A percentile compares a stretch with the other conserved stretches of the same genome.
Conservation (phyloP, 805 yeast genomes). For the Cyberlindnera sargentensis region DNA sequence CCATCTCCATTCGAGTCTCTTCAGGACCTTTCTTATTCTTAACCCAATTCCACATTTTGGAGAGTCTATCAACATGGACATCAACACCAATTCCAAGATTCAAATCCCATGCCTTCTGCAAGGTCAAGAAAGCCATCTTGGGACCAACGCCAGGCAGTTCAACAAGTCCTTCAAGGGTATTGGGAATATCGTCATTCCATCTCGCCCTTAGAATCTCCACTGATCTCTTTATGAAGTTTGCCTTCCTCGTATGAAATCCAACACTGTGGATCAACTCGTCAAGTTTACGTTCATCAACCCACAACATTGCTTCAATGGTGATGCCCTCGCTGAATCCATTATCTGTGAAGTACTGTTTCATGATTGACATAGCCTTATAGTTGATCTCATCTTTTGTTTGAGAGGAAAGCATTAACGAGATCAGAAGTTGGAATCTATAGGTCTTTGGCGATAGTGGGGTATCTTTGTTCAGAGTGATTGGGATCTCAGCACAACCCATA, state of each 20-base stretch:
- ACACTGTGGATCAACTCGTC: constrained; percentile 69
- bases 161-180: constrained; percentile 54
- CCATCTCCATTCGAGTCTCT: constrained; percentile 57
- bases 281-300: constrained; percentile 45
- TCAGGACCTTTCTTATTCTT: constrained; percentile 58
- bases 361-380: constrained; percentile 56
- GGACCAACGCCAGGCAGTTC: constrained; percentile 91
- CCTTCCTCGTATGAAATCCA: constrained; percentile 82
- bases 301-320: constrained; percentile 45
- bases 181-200: constrained; percentile 66
- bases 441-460: constrained; percentile 27
- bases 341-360: constrained; percentile 42
- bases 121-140: constrained; percentile 80
- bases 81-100: constrained; percentile 90
- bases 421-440: constrained; percentile 64
- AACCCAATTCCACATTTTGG: constrained; percentile 80
- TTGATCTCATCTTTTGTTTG: constrained; percentile 91
- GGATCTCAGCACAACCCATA: constrained; percentile 72
- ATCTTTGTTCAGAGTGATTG: constrained; percentile 30
- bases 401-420: constrained; percentile 81
- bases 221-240: constrained; percentile 58
- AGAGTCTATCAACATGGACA: constrained; percentile 78
- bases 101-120: constrained; percentile 78
- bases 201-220: constrained; percentile 43
- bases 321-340: constrained; percentile 45